Evolutionary conservation across 768 basidiomycete genomes (phyloP), one percentile per base, ranked within the genome.

Genomic region (Suillus plorans): DNA sequence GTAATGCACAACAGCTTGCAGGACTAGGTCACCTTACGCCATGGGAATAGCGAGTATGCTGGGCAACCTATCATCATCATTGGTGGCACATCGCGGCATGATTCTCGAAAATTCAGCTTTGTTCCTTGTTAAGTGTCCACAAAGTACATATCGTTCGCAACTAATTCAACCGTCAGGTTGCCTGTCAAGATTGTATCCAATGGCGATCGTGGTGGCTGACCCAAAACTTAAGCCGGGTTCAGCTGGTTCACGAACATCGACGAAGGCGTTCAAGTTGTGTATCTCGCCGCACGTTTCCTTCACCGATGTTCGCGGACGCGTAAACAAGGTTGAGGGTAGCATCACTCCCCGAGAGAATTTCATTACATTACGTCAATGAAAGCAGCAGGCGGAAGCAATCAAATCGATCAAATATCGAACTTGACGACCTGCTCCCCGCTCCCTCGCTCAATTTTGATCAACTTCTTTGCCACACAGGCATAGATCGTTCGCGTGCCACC

Each of bases 401-500:
- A 88, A 53, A 85, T 69, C 6, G 6, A 42, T 69, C 64, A 88
- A 56, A 85, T 69, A 73, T 91, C 88, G 73, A 92, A 94, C 66
- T 84, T 85, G 31, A 93, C 90, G 8, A 87, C 80, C 72, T 94
- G 91, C 72, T 91, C 90, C 41, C 90, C 83, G 5, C 86, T 84
- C 22, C 89, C 85, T 50, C 92, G 80, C 60, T 93, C 91, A 68
- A 93, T 91, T 75, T 85, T 89, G 65, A 94, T 73, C 60, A 94
- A 76, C 66, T 89, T 81, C 77, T 93, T 94, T 18, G 89, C 92
- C n/a, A 93, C 89, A 71, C 91, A 92, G 2, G 81, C 86, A 70
- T 91, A 94, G 14, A 93, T 73, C 18, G 90, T 85, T 49, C 89
- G 80, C 10, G 85, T 88, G 13, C 85, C 79, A 44, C 84, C 82